Evolutionary conservation across 371 early-diverging fungal species (phyloP).

Genomic region (Apophysomyces ossiformis): DNA sequence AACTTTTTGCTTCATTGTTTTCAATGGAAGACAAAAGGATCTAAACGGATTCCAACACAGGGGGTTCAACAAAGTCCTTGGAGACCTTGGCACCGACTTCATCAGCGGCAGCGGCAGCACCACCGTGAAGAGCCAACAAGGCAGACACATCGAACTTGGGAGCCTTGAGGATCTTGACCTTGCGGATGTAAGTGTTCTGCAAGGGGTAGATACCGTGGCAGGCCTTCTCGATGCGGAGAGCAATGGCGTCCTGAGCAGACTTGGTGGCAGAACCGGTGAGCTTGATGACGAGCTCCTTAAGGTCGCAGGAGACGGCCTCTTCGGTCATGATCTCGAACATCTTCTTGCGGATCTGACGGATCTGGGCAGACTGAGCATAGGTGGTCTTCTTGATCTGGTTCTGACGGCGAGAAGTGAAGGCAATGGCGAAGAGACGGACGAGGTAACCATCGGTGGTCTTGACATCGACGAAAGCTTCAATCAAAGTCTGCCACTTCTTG

Average conservation of each 20-base stretch:
- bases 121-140: conserved; percentile 96
- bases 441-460: conserved; percentile 99
- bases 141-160: conserved; percentile 96
- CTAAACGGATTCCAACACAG: conserved; percentile 79
- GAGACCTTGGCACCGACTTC: conserved; percentile 79
- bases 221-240: conserved; percentile 98
- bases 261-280: conserved; percentile 71
- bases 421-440: conserved; percentile 97
- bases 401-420: conserved; percentile 97
- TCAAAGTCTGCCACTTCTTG: conserved; percentile 99
- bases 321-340: conserved; percentile 98
- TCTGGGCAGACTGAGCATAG: conserved; percentile 97
- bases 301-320: conserved; percentile 90
- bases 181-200: conserved; percentile 97
- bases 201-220: conserved; percentile 98
- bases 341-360: conserved; percentile 99
- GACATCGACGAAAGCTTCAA: conserved; percentile 98
- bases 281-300: conserved; percentile 98
- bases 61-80: conserved; percentile 88
- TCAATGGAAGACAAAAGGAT: conserved; percentile 3
- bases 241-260: conserved; percentile 77
- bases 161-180: conserved; percentile 99
- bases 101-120: conserved; percentile 71
- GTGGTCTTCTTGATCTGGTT: conserved; percentile 99
- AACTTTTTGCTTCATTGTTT: neutral